Evolutionary conservation across 2,329 filamentous ascomycete species (phyloP), one percentile per base, ranked within the genome.

Genomic region (Stemphylium lycopersici): DNA sequence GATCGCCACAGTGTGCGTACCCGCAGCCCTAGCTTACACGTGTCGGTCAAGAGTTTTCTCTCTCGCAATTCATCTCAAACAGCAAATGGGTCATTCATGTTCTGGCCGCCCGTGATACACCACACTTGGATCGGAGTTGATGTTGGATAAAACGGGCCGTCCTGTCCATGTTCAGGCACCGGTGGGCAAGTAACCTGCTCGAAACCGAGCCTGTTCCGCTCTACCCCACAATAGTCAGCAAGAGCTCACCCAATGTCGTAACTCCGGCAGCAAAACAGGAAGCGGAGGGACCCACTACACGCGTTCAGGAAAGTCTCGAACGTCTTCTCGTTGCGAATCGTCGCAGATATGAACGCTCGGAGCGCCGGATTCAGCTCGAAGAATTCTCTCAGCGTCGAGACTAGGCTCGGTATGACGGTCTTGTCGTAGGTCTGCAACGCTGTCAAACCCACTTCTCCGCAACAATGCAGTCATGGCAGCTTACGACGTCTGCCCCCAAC

Each of bases 401-500:
- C 80, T 20, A 93, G 78, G 1, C 84, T 78, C 0, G 86, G 84
- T 44, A 90, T 86, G 37, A 84, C 81, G 32, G 78, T 78, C 56
- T 79, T 80, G 68, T 93, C 89, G 72, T 93, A 93, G 0, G 88
- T 93, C 73, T 88, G 64, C 43, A 51, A 52, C 51, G 32, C 49
- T 53, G 57, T 59, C 55, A 55, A 62, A 58, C 47, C 53, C 56
- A 48, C 50, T 38, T 58, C 37, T 51, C 52, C 49, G 45, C 26
- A 31, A 46, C 36, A 34, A 39, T 45, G 44, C 37, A 34, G 55
- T 53, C 52, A 52, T 42, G 38, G 48, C 48, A 55, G 67, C 79
- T 76, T 71, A 82, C 80, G 57, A 93, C 84, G 70, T 93, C 90
- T 31, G 90, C 89, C 3, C 89, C 90, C 24, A 93, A 74, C 2